These are phyloP conservation scores for Tilletia walkeri DNA, from an alignment of 1,284 basidiomycete species.

Conservation along the genomic window DNA sequence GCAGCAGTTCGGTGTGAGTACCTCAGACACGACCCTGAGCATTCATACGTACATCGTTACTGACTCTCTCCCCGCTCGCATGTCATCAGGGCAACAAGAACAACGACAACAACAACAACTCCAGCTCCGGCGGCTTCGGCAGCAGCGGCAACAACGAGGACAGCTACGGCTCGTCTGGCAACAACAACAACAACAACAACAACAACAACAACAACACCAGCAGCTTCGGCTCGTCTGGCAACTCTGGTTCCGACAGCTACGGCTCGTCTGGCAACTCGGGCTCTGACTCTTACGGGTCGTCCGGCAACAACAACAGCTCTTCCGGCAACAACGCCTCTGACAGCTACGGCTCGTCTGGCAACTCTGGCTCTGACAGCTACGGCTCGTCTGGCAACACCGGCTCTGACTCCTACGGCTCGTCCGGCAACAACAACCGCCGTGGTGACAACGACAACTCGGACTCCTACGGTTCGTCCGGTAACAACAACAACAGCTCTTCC, in stretches of 20 bases:
- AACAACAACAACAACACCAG: conserved; percentile 20
- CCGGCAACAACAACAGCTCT: conserved; percentile 19
- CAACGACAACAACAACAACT: conserved; percentile 23
- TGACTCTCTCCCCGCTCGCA: conserved; percentile 20
- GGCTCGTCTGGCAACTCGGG: conserved; percentile 15
- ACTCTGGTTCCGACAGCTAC: conserved; percentile 5
- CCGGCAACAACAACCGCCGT: conserved; percentile 16
- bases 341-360: conserved; percentile 16
- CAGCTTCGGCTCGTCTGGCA: neutral
- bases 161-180: conserved; percentile 17
- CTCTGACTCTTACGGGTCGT: conserved; percentile 2
- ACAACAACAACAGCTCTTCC: conserved; percentile 21
- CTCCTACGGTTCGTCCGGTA: conserved; percentile 16
- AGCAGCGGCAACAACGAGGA: conserved; percentile 20
- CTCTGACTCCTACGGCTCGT: conserved; percentile 20
- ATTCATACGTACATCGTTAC: neutral
- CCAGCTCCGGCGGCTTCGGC: conserved; percentile 21
- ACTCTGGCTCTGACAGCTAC: conserved; percentile 17
- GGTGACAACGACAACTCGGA: neutral
- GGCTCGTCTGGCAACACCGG: neutral
- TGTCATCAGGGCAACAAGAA: conserved; percentile 30
- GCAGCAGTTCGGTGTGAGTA: conserved; percentile 9
- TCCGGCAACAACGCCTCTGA: conserved; percentile 22
- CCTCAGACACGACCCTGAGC: neutral
- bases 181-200: conserved; percentile 17